These are phyloP conservation scores for Dalbergia cochinchinensis DNA, from an alignment of 306 rosid genomes.

Conservation along the genomic window DNA sequence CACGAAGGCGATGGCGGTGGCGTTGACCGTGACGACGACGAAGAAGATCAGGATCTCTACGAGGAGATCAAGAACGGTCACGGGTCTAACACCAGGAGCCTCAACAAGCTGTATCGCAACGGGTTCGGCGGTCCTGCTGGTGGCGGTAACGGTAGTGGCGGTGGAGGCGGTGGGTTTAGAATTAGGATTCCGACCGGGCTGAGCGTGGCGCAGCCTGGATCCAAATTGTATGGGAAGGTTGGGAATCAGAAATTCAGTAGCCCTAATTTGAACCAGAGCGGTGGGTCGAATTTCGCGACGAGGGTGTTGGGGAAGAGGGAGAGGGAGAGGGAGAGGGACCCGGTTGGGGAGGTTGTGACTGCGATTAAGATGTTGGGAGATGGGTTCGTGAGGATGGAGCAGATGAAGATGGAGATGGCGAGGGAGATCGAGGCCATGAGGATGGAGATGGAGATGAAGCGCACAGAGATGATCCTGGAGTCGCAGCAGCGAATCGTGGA, in stretches of 20 bases:
- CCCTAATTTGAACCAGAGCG: conserved; percentile 51
- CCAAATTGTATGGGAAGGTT: conserved; percentile 51
- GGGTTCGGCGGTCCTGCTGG: conserved; percentile 47
- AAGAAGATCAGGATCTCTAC: conserved; percentile 68
- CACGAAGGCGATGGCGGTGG: conserved; percentile 49
- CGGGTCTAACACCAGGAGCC: conserved; percentile 60
- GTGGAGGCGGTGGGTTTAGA: conserved; percentile 64
- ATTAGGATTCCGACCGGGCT: conserved; percentile 84
- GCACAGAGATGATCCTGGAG: conserved; percentile 93
- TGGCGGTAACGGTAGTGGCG: conserved; percentile 14
- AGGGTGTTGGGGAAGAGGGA: conserved; percentile 61
- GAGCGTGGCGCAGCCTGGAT: conserved; percentile 75
- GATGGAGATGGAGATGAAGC: conserved; percentile 98
- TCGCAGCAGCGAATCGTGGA: conserved; percentile 91
- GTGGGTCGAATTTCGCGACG: conserved; percentile 51
- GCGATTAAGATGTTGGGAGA: conserved; percentile 89
- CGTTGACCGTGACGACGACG: conserved; percentile 61
- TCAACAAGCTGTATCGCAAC: conserved; percentile 71
- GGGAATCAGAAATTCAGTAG: conserved; percentile 58
- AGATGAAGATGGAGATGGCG: conserved; percentile 98
- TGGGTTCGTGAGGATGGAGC: conserved; percentile 93
- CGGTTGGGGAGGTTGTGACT: conserved; percentile 72
- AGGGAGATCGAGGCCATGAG: conserved; percentile 86
- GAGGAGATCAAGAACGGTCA: conserved; percentile 67
- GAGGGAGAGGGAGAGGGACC: conserved; percentile 69